These are phyloP conservation scores for Fusarium dimerum DNA, from an alignment of 2,329 filamentous ascomycete genomes.

Conservation along the genomic window DNA sequence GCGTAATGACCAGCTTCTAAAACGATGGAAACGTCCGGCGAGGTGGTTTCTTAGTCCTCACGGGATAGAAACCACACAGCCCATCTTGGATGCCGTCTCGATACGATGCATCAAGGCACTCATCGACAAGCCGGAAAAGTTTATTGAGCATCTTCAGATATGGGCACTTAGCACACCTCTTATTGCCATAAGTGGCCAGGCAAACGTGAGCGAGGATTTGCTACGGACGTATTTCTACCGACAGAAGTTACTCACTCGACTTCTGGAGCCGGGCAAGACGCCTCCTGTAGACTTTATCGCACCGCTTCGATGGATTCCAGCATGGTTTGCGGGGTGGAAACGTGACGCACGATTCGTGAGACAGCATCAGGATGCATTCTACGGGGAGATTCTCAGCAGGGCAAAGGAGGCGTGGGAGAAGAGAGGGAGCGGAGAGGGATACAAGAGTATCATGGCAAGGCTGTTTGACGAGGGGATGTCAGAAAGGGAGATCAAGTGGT, in stretches of 20 bases:
- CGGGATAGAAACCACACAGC: constrained; percentile 15
- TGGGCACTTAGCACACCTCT: constrained; percentile 30
- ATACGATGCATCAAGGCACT: constrained; percentile 19
- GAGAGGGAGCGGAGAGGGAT: constrained; percentile 3
- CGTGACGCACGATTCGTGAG: constrained; percentile 18
- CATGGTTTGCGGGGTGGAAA: constrained; percentile 24
- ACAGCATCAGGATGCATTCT: constrained; percentile 21
- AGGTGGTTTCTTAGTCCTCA: constrained; percentile 24
- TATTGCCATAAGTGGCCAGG: constrained; percentile 24
- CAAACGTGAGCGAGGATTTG: constrained; percentile 13
- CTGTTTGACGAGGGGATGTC: constrained; percentile 19
- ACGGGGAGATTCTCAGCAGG: constrained; percentile 14
- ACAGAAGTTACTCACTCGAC: constrained; percentile 24
- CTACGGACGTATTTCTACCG: constrained; percentile 19
- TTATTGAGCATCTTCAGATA: constrained; percentile 16
- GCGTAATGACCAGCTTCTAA: constrained; percentile 19
- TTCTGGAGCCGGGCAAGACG: constrained; percentile 27
- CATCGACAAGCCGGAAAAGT: constrained; percentile 14
- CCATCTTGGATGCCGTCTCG: constrained; percentile 22
- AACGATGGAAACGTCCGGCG: constrained; percentile 21
- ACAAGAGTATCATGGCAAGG: constrained; percentile 15
- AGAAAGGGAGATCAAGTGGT: constrained; percentile 22
- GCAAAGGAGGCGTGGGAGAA: constrained; percentile 4
- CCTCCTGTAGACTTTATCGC: constrained; percentile 30
- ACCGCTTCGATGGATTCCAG: constrained; percentile 20